Base-by-base conservation (phyloP, 352 stramenopile species). In the Elongisporangium prolatum region DNA sequence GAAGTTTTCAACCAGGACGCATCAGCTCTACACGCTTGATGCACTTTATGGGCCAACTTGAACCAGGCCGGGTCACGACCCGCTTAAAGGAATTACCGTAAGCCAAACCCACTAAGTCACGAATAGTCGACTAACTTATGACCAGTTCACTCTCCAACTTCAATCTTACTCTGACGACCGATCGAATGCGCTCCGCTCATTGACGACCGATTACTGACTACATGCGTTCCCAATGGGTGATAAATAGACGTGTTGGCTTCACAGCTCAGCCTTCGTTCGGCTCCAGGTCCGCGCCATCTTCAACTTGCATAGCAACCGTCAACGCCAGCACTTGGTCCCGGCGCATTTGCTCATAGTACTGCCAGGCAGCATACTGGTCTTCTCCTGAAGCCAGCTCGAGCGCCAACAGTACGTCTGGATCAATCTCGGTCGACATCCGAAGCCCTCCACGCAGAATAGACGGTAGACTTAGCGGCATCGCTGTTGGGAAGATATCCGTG, bases 311-410 rank as follows among this genome's bases (percentile, higher is more conserved):
- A 0, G 77, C 72, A 49, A 87, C 71, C 51, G 74, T 69, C 67
- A 77, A 71, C 6, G 77, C 72, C 13, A 85, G 52, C 57, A 80
- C 64, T 34, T 87, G 68, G 48, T 86, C 76, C 9, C 67, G 73
- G 8, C 72, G 69, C 34, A 85, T 60, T 56, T 88, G 77, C 47
- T 86, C 74, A 60, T 75, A 88, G 55, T 80, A 67, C 44, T 79
- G 74, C 64, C 87, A 69, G n/a, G 80, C 80, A 13, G 72, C 80
- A 59, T 84, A 77, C 57, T 89, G 80, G 50, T 89, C 80, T 53
- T 88, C 72, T 6, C 74, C 80, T 1, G 77, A 83, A 50, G 76
- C 72, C 24, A 88, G 44, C 53, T 89, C 76, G n/a, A 89, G 57
- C 20, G 80, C 80, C 8, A 89, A 60, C 65, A 86, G 69, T 44